These are phyloP conservation scores for Brasenia schreberi DNA, from an alignment of 164 flowering plant genomes.

Conservation along the genomic window DNA sequence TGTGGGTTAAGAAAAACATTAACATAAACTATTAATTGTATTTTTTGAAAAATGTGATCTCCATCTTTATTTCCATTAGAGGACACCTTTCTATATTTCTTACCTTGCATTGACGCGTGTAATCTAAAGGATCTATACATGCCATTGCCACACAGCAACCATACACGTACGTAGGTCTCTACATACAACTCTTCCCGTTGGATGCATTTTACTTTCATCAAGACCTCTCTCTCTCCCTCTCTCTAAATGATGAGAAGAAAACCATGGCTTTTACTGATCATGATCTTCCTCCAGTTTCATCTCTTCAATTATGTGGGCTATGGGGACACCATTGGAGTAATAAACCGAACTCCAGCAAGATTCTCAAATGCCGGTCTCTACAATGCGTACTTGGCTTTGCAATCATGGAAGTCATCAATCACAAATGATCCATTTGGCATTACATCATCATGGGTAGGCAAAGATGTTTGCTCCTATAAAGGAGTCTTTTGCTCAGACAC, in stretches of 20 bases:
- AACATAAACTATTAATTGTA: too few relatives aligned
- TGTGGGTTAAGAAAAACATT: too few relatives aligned
- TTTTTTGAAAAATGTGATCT: too few relatives aligned
- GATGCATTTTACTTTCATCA: too few relatives aligned
- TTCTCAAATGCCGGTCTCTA: slow-evolving; percentile 18
- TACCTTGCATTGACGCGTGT: too few relatives aligned
- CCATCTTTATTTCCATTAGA: too few relatives aligned
- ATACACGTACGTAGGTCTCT: too few relatives aligned
- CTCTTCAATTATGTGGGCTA: background rate
- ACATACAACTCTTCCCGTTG: too few relatives aligned
- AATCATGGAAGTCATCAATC: slow-evolving; percentile 87
- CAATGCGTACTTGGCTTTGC: slow-evolving; percentile 62
- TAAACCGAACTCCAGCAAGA: slow-evolving; percentile 13
- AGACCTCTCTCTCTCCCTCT: background rate
- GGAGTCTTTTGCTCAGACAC: slow-evolving; percentile 61
- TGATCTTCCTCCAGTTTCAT: background rate
- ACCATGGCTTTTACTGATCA: background rate
- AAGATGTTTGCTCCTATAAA: slow-evolving; percentile 72
- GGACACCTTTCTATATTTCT: too few relatives aligned
- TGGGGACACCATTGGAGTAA: background rate
- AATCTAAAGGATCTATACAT: too few relatives aligned
- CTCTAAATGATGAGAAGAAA: background rate
- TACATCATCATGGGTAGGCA: slow-evolving; percentile 55
- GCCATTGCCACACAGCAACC: too few relatives aligned
- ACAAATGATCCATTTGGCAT: slow-evolving; percentile 61